These are phyloP conservation scores for Camillea tinctor DNA, from an alignment of 2,329 filamentous ascomycete species.

Conservation along the genomic window DNA sequence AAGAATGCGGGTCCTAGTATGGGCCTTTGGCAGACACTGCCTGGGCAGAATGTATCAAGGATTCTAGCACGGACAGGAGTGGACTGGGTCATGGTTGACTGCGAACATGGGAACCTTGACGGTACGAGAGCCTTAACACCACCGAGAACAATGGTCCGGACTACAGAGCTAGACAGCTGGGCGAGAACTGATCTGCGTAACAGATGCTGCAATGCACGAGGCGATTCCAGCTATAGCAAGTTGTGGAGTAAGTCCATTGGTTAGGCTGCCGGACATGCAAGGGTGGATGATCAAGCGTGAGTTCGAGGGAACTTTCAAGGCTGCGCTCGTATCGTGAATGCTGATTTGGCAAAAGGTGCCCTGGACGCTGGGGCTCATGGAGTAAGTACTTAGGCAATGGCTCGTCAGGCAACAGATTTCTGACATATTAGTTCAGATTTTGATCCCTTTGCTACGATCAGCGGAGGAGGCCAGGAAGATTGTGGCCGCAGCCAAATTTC, in stretches of 20 bases:
- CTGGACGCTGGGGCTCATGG: slow-evolving; percentile 58
- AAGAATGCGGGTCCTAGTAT: slow-evolving; percentile 48
- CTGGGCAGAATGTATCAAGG: slow-evolving; percentile 58
- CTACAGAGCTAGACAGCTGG: not conserved
- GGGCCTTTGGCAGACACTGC: slow-evolving; percentile 64
- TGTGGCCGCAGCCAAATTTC: slow-evolving; percentile 55
- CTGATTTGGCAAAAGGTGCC: slow-evolving; percentile 41
- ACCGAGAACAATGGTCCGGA: not conserved
- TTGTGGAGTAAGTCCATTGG: slow-evolving; percentile 53
- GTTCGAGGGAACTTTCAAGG: slow-evolving; percentile 18
- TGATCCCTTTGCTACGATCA: slow-evolving; percentile 55
- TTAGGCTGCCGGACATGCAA: slow-evolving; percentile 57
- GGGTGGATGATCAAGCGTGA: slow-evolving; percentile 57
- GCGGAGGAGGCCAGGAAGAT: slow-evolving; percentile 51
- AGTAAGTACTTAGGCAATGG: slow-evolving; percentile 36
- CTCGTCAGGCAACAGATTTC: not conserved
- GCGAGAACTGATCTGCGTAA: slow-evolving; percentile 2
- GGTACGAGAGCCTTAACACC: slow-evolving; percentile 31
- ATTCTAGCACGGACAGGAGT: slow-evolving; percentile 60
- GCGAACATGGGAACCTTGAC: slow-evolving; percentile 57
- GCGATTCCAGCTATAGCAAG: slow-evolving; percentile 56
- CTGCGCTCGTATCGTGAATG: not conserved
- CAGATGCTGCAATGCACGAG: slow-evolving; percentile 57
- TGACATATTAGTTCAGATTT: slow-evolving; percentile 34
- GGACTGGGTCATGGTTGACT: slow-evolving; percentile 65